These are phyloP conservation scores for Plectosphaerella sp. DNA, from an alignment of 2,329 filamentous ascomycete genomes.

Conservation along the genomic window DNA sequence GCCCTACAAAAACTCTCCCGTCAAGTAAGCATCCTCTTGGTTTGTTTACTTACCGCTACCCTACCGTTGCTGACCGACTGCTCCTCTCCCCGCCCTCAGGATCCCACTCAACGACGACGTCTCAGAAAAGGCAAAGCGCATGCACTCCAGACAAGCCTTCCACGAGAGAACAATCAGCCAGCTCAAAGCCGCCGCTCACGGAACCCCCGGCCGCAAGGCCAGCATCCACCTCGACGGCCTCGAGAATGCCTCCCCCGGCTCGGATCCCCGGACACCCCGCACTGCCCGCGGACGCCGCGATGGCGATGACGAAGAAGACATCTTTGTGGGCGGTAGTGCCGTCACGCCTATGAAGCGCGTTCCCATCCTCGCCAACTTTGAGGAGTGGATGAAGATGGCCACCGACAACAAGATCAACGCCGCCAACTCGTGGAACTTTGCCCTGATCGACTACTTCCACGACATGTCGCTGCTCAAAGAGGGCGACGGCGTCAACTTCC, in stretches of 20 bases:
- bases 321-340: slow-evolving; percentile 66
- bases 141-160: slow-evolving; percentile 81
- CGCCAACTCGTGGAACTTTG: slow-evolving; percentile 98
- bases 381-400: slow-evolving; percentile 99
- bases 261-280: slow-evolving; percentile 53
- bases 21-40: slow-evolving; percentile 43
- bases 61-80: not conserved
- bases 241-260: slow-evolving; percentile 51
- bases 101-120: slow-evolving; percentile 96
- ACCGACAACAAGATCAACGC: slow-evolving; percentile 99
- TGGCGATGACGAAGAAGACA: slow-evolving; percentile 54
- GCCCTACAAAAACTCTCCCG: slow-evolving; percentile 52
- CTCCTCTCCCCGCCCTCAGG: slow-evolving; percentile 36
- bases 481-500: slow-evolving; percentile 95
- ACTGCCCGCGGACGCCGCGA: slow-evolving; percentile 28
- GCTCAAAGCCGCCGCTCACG: slow-evolving; percentile 71
- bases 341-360: slow-evolving; percentile 96
- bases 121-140: slow-evolving; percentile 81
- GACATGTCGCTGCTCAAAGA: slow-evolving; percentile 98
- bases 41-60: not conserved
- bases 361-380: slow-evolving; percentile 93
- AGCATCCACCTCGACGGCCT: slow-evolving; percentile 54
- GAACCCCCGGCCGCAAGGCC: slow-evolving; percentile 64
- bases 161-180: slow-evolving; percentile 91
- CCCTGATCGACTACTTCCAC: slow-evolving; percentile 99